phyloP scores from a whole-genome alignment of 345 rosid species.

The Murraya paniculata region DNA sequence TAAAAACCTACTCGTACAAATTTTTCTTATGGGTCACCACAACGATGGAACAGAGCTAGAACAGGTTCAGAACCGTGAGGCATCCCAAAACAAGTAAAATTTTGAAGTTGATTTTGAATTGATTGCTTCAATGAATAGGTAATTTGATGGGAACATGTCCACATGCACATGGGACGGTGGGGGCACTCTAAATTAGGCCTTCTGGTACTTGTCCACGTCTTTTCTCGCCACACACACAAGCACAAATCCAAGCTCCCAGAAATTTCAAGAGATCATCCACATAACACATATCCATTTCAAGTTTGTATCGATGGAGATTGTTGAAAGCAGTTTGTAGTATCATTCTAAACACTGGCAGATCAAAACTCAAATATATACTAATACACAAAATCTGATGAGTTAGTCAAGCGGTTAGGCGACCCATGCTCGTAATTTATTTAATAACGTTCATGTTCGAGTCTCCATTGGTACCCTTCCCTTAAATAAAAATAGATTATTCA shows the following conservation, averaged over 20 bases:
- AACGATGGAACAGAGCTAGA: neutral
- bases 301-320: too few relatives aligned
- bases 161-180: slow-evolving; percentile 47
- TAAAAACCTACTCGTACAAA: neutral
- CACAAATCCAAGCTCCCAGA: neutral
- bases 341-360: too few relatives aligned
- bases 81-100: neutral
- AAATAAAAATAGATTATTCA: neutral
- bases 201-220: slow-evolving; percentile 40
- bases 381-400: too few relatives aligned
- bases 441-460: too few relatives aligned
- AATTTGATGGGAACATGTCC: slow-evolving; percentile 30
- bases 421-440: too few relatives aligned
- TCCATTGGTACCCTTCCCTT: too few relatives aligned
- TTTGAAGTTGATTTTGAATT: neutral
- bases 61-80: neutral
- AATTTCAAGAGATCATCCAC: neutral
- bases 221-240: neutral
- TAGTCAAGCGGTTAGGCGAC: too few relatives aligned
- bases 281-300: too few relatives aligned
- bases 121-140: slow-evolving; percentile 14
- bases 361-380: too few relatives aligned
- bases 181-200: slow-evolving; percentile 27
- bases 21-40: neutral
- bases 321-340: too few relatives aligned